A percentile compares a stretch with the other conserved stretches of the same genome.
These are phyloP conservation scores for Zygosaccharomyces lentus DNA, from an alignment of 805 yeast species.

Conservation along the genomic window DNA sequence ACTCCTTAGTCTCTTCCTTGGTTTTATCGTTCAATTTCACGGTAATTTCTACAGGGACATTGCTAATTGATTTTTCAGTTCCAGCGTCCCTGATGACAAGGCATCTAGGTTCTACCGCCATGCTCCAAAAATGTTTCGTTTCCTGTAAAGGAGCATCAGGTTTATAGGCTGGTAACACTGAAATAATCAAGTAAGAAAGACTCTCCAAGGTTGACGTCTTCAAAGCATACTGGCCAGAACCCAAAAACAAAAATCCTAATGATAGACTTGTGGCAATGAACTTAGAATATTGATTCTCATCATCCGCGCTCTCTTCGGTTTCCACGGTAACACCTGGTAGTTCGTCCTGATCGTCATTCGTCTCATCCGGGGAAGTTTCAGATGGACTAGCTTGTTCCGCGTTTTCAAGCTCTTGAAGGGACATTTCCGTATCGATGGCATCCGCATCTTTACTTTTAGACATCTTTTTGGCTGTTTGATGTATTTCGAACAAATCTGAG, in stretches of 20 bases:
- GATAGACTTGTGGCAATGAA: constrained; percentile 77
- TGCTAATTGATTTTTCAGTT: constrained; percentile 50
- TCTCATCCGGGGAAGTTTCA: constrained; percentile 3
- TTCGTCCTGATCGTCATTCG: constrained; percentile 11
- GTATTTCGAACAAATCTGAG: constrained; percentile 24
- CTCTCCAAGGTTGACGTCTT: constrained; percentile 48
- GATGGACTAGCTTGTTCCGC: constrained; percentile 3
- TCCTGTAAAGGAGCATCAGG: constrained; percentile 66
- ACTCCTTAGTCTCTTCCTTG: constrained; percentile 39
- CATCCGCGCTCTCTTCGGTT: constrained; percentile 25
- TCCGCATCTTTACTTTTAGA: neutral
- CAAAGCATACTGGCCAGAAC: constrained; percentile 89
- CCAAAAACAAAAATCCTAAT: constrained; percentile 81
- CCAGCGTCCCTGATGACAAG: constrained; percentile 69
- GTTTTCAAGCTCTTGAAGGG: constrained; percentile 2
- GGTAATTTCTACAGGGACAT: constrained; percentile 39
- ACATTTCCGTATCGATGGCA: constrained; percentile 6
- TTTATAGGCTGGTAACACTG: constrained; percentile 59
- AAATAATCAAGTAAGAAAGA: constrained; percentile 48
- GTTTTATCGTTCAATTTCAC: constrained; percentile 30
- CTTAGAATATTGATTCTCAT: constrained; percentile 53
- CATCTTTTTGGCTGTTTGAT: neutral
- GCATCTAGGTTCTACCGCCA: constrained; percentile 77
- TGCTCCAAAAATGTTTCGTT: constrained; percentile 83
- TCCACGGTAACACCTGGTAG: constrained; percentile 1